Evolutionary conservation across 345 rosid genomes (phyloP).

Genomic region (Raphanus sativus): DNA sequence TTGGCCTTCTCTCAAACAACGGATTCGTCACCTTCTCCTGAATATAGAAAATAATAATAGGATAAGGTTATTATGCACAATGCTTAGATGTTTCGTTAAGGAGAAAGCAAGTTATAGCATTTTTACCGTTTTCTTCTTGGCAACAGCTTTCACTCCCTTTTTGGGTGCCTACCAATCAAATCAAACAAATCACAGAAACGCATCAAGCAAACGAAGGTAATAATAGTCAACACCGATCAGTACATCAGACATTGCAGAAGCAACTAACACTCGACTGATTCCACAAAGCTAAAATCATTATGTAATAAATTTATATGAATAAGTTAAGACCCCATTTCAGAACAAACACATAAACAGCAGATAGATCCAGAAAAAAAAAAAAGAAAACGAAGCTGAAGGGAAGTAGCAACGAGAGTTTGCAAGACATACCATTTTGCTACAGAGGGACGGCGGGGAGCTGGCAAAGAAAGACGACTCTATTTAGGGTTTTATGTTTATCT

Average conservation of each 20-base stretch:
- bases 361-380: too few species aligned
- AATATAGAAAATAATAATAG: not conserved
- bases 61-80: not conserved
- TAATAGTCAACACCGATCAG: not conserved
- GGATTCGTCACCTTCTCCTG: slow-evolving; percentile 76
- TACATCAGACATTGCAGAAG: not conserved
- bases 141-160: slow-evolving; percentile 42
- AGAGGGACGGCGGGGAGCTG: not conserved
- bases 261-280: not conserved
- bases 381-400: not conserved
- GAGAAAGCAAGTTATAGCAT: not conserved
- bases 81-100: not conserved
- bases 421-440: not conserved
- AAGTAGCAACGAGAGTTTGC: too few species aligned
- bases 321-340: too few species aligned
- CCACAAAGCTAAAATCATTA: not conserved
- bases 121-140: slow-evolving; percentile 46
- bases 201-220: not conserved
- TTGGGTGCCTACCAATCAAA: slow-evolving; percentile 47
- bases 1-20: slow-evolving; percentile 76
- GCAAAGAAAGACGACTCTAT: not conserved
- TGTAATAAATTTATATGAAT: too few species aligned
- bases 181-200: not conserved
- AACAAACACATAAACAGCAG: not conserved
- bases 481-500: not conserved